Evolutionary conservation across 495 filamentous ascomycete genomes (phyloP), one percentile per base, ranked within the genome.

Genomic region (Filosporella fistucella): DNA sequence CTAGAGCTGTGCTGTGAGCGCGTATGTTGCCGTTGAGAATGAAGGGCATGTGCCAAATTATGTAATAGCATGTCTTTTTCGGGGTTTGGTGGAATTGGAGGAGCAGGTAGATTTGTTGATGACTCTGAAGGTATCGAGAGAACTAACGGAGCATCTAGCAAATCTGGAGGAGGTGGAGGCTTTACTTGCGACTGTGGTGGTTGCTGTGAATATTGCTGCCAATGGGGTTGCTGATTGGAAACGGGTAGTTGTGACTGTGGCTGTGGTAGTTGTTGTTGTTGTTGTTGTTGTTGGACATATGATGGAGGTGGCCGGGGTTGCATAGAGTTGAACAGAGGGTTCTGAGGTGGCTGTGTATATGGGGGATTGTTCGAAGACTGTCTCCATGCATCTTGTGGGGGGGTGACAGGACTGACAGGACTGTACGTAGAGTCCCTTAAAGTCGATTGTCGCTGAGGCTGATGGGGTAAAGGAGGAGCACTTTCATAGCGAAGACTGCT

Each of bases 81-180:
- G 6, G 93, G 93, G 62, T 98, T 98, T 1, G 89, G 91, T 1
- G 93, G 93, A 42, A 95, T 88, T 10, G 91, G 91, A 0, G 91
- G 91, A 0, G 87, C 80, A 23, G 81, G 72, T 34, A 78, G 63
- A 7, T 74, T 64, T 29, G 68, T 52, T 25, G 61, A 56, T 4
- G 66, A 61, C 36, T 78, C 66, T 9, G 80, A 64, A 10, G 88
- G 83, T 25, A 90, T 74, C 39, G 84, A 65, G 16, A 88, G 46
- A 70, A 81, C 48, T 68, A 89, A 52, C 77, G 84, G 65, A 35
- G 54, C 62, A 55, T 78, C 71, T 58, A 78, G 63, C 39, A 95
- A 75, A 57, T 95, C 83, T 0, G 75, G 75, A 1, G 80, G 76
- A 0, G 85, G 80, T 35, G 78, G 77, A 3, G 69, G 63, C 50